Conservation (phyloP, 148 eudicot species). For the Vaccinium corymbosum region DNA sequence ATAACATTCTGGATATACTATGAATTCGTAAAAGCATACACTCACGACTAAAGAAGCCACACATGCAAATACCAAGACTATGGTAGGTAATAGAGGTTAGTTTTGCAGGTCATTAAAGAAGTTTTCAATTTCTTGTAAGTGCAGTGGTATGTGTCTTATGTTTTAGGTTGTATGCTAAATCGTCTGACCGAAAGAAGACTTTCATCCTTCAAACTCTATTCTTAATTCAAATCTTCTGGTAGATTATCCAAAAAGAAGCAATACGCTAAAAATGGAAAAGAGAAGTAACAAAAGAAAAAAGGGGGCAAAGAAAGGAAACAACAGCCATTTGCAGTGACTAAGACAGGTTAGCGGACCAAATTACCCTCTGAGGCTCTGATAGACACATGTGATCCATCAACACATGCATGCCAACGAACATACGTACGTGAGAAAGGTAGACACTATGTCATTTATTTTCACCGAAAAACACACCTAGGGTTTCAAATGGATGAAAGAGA, state of each 20-base stretch:
- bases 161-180: neutral
- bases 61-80: neutral
- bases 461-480: neutral
- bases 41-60: neutral
- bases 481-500: neutral
- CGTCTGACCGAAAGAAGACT: neutral
- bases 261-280: neutral
- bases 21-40: neutral
- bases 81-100: neutral
- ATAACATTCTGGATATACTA: neutral
- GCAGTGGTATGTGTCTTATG: neutral
- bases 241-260: neutral
- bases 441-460: neutral
- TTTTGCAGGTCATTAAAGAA: neutral
- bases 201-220: neutral
- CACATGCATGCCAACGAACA: neutral
- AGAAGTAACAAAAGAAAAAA: neutral
- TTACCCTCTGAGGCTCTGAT: neutral
- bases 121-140: neutral
- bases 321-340: neutral
- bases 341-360: neutral
- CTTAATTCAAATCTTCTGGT: neutral
- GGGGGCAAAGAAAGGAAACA: neutral
- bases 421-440: neutral
- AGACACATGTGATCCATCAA: neutral